phyloP scores from a whole-genome alignment of 2,329 filamentous ascomycete genomes.

The Fusarium dlaminii region DNA sequence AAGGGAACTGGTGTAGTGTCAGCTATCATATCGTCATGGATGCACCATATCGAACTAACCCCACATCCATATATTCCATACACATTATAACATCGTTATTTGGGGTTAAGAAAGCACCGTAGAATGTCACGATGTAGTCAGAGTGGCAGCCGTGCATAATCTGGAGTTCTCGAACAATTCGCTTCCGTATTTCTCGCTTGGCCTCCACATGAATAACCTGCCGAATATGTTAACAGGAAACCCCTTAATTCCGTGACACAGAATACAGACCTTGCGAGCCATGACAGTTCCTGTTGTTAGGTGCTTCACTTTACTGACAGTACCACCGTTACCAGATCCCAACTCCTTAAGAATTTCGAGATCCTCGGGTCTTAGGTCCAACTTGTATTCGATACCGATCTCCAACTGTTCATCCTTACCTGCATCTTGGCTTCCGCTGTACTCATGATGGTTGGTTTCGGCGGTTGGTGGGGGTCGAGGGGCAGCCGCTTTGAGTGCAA shows the following conservation, averaged over 20 bases:
- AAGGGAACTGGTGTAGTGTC: constrained; percentile 71
- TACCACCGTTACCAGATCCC: constrained; percentile 95
- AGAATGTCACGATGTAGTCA: constrained; percentile 96
- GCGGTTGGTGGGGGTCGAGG: constrained; percentile 78
- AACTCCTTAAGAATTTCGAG: constrained; percentile 93
- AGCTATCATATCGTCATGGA: not conserved
- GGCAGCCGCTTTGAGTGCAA: constrained; percentile 83
- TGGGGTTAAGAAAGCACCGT: constrained; percentile 95
- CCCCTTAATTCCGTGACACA: not conserved
- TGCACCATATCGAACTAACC: constrained; percentile 67
- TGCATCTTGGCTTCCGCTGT: constrained; percentile 67
- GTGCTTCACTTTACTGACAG: constrained; percentile 97
- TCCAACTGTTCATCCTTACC: constrained; percentile 75
- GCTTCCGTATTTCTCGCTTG: constrained; percentile 95
- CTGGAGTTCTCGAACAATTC: constrained; percentile 95
- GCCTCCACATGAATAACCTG: constrained; percentile 98
- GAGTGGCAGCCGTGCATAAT: constrained; percentile 99
- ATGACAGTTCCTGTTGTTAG: constrained; percentile 94
- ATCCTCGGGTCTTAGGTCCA: constrained; percentile 92
- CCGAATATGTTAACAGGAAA: constrained; percentile 22
- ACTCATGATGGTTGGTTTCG: constrained; percentile 72
- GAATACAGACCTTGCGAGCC: constrained; percentile 84
- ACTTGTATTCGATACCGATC: constrained; percentile 96
- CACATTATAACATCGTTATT: constrained; percentile 99
- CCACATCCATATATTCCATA: constrained; percentile 99